Evolutionary conservation across 2,329 filamentous ascomycete species (phyloP).

Genomic region (Aurifilum marmelostoma): DNA sequence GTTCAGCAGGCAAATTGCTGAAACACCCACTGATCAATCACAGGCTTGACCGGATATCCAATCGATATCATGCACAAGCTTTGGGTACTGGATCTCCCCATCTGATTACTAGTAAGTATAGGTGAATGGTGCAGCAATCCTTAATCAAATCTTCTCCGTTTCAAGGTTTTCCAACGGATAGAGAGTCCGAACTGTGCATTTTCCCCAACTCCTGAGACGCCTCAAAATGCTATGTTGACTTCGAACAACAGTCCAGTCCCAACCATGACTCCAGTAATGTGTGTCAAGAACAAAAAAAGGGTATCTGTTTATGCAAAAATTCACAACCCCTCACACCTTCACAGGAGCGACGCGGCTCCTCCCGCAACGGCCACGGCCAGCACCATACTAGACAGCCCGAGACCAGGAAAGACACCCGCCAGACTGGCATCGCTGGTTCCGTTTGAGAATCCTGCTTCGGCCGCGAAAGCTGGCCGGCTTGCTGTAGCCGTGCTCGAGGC

Average conservation of each 20-base stretch:
- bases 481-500: constrained; percentile 34
- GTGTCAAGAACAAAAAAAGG: background rate
- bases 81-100: background rate
- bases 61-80: background rate
- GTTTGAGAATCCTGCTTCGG: constrained; percentile 42
- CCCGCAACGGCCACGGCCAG: constrained; percentile 2
- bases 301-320: background rate
- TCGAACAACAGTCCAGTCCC: background rate
- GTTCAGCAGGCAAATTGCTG: too few relatives aligned
- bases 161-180: background rate
- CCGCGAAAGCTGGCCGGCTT: constrained; percentile 40
- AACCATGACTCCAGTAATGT: background rate
- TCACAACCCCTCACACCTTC: too few relatives aligned
- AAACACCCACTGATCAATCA: too few relatives aligned
- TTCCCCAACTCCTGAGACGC: background rate
- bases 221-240: background rate
- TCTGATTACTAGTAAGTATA: background rate
- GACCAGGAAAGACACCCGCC: constrained; percentile 31
- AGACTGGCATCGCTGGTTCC: constrained; percentile 30
- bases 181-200: background rate
- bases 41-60: too few relatives aligned
- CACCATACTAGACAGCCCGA: constrained; percentile 32
- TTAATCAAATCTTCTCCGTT: background rate
- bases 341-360: background rate
- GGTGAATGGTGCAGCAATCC: background rate